Base-by-base conservation (phyloP, 345 rosid genomes). In the Populus simonii region DNA sequence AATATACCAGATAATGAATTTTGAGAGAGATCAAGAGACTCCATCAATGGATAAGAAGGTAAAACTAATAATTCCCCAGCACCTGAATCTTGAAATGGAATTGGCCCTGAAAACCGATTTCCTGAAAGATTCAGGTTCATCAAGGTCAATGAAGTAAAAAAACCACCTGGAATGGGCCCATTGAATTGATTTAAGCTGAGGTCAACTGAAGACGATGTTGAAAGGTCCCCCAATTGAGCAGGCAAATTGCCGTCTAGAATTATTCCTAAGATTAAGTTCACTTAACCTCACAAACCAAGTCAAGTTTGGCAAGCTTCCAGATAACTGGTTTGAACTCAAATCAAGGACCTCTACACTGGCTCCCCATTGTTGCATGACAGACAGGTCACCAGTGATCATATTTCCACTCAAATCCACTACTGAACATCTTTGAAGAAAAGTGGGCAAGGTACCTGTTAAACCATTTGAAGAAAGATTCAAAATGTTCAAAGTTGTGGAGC, bases 11-110 rank as follows among this genome's bases (percentile, higher is more conserved):
- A 76, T 75, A 95, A 86, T 73, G 87, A 88, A 85, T 95, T 95
- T 63, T 87, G 68, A 16, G 98, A 95, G 76, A 95, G 98, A 87
- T 95, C 99, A 81, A 95, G 96, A 81, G 80, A 91, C 85, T 92
- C 97, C 91, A 93, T 82, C 39, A 41, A 86, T 51, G 89, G 87
- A 79, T 69, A 75, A 75, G 86, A 74, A 70, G 84, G 86, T 77
- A 89, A 45, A 72, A 79, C 79, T 75, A 90, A 68, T 55, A 93
- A 86, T 81, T 88, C 94, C 74, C 87, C 89, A n/a, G 85, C 92
- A 17, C 23, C 80, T n/a, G 92, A 86, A 33, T 89, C 79, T 68
- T 77, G 88, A 73, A 91, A 78, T 77, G 92, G 91, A 84, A 95
- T 91, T 9, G 91, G 79, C 71, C 99, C 99, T 1, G 73, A 80